Evolutionary conservation across 805 yeast species (phyloP), one percentile per base, ranked within the genome.

Genomic region (Diddensiella santjacobensis): DNA sequence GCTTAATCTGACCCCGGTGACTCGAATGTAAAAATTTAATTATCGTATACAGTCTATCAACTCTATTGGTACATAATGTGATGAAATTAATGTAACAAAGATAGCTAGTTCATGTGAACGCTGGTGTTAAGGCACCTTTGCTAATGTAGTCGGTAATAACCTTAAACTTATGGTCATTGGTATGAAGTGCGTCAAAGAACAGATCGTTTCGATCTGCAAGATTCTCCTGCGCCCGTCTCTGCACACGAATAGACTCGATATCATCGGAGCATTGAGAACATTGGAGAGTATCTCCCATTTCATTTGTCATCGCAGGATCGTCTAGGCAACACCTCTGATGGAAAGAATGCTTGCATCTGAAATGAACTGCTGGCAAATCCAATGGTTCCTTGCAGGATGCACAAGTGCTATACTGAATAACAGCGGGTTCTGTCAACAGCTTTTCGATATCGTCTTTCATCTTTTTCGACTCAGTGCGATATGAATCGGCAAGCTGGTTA

Each of bases 1-100:
- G 63, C 73, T 93, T 62, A 96, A 97, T 49, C 77, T 93, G 65
- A 89, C 97, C 40, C 98, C 99, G n/a, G 98, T 93, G 53, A 96
- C 91, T 61, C 84, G 98, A 79, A 91, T 91, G 98, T 91, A 75
- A 71, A 8, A 6, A 18, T 6, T 30, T 29, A 13, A 8, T 39
- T 23, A n/a, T n/a, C n/a, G n/a, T n/a, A n/a, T n/a, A n/a, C n/a
- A n/a, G n/a, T n/a, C n/a, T n/a, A n/a, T n/a, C n/a, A n/a, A 10
- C 24, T 33, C 35, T 13, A 33, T 33, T 33, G 38, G 23, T 23
- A 13, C 20, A 24, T 5, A 13, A n/a, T 5, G 20, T 22, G 8
- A 19, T 20, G 11, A 42, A 20, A 33, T 8, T 29, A 4, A 8
- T 33, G 17, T 35, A 8, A 22, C 18, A 39, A 30, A 17, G 39